These are phyloP conservation scores for Starmerella bombi DNA, from an alignment of 805 yeast genomes.

Conservation along the genomic window DNA sequence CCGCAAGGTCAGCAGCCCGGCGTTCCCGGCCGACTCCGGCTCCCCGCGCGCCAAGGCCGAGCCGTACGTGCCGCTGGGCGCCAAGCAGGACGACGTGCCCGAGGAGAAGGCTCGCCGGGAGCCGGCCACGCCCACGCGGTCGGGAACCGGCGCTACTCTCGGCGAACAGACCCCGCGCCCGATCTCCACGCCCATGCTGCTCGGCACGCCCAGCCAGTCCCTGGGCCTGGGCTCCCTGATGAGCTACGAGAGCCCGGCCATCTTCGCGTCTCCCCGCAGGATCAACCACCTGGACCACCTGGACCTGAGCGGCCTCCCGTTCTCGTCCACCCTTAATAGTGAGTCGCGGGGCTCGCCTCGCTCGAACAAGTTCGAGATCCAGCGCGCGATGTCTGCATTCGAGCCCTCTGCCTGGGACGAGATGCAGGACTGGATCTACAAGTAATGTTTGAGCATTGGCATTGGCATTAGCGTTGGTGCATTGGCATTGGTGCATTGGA, in stretches of 20 bases:
- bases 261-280: slow-evolving; percentile 15
- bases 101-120: neutral
- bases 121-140: neutral
- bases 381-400: slow-evolving; percentile 19
- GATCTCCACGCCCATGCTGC: neutral
- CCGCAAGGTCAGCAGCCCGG: slow-evolving; percentile 20
- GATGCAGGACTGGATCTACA: slow-evolving; percentile 20
- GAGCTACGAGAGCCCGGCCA: slow-evolving; percentile 13
- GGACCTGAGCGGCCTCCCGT: slow-evolving; percentile 12
- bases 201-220: slow-evolving; percentile 8
- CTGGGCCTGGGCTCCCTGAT: slow-evolving; percentile 6
- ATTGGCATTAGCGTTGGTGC: too few species aligned
- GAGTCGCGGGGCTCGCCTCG: slow-evolving; percentile 17
- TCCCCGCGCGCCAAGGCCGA: neutral
- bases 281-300: slow-evolving; percentile 4
- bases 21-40: too few species aligned
- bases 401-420: slow-evolving; percentile 22
- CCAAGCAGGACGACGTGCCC: neutral
- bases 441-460: too few species aligned
- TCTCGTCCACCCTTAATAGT: slow-evolving; percentile 4
- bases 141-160: neutral
- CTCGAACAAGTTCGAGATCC: slow-evolving; percentile 15
- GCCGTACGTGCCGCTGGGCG: neutral
- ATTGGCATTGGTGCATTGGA: too few species aligned
- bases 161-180: neutral